Evolutionary conservation across 805 yeast genomes (phyloP), one percentile per base, ranked within the genome.

Genomic region (Blastobotrys mokoenaii): DNA sequence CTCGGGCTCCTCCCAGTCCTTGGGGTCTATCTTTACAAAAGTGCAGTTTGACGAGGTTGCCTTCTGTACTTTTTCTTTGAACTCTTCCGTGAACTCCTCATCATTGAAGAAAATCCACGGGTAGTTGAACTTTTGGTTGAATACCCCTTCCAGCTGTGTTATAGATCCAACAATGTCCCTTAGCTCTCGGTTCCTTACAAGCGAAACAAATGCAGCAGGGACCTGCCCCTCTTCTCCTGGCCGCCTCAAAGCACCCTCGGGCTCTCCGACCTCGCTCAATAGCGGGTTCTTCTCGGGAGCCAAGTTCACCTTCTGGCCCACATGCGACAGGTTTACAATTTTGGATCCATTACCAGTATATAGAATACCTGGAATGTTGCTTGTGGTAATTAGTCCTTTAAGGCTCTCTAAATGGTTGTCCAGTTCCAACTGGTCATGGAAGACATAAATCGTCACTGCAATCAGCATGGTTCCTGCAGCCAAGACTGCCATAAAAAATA

Each of bases 21-120:
- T 65, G 27, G 58, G 45, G 0, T 51, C 46, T 44, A 70, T 65
- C 33, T 17, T 51, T 27, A 76, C 81, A 54, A 77, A 80, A 47
- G 63, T 67, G 30, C 69, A 61, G 20, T 66, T 60, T 1, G 79
- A 64, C 16, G 60, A 66, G 0, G 78, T 72, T 5, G 63, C 58
- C 30, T 41, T 27, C 9, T 14, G 6, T 4, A 41, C 38, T 16
- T 59, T 57, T 3, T 61, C 52, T 57, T 69, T 81, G 67, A 86
- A 86, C 20, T 60, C 60, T 0, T 76, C 73, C 1, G 76, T 64
- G 58, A 86, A 86, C 3, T 79, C 79, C 45, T 66, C 68, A 56
- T 87, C 94, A 57, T 85, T 86, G 34, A 86, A 58, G 48, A 86
- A 82, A 1, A 85, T 84, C 66, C 86, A 86, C 0, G 95, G 94